A percentile compares a stretch with the other conserved stretches of the same genome.
Conservation (phyloP, 2,329 filamentous ascomycete genomes). For the Aureobasidium namibiae region DNA sequence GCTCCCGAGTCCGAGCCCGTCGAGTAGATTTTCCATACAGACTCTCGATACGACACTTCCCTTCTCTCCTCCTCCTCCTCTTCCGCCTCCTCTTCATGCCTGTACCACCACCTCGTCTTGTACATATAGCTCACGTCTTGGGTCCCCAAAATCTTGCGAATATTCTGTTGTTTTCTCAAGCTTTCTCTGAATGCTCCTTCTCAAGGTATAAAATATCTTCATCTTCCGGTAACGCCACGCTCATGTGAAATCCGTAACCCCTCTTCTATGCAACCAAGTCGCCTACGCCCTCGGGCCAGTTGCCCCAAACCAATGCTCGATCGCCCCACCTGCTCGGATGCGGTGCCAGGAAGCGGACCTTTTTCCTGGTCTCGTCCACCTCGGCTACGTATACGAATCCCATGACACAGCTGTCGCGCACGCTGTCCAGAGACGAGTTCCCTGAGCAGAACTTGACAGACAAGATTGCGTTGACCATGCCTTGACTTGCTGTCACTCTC, state of each 20-base stretch:
- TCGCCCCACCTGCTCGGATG: conserved; percentile 73
- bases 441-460: conserved; percentile 67
- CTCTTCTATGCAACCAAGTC: conserved; percentile 56
- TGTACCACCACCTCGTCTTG: conserved; percentile 13
- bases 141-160: conserved; percentile 9
- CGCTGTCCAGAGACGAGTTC: conserved; percentile 60
- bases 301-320: conserved; percentile 73
- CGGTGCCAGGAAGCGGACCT: conserved; percentile 73
- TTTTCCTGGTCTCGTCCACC: conserved; percentile 75
- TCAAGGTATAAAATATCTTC: not conserved
- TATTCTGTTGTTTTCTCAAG: not conserved
- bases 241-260: not conserved
- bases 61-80: not conserved
- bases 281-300: conserved; percentile 77
- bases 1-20: conserved; percentile 23
- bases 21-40: conserved; percentile 18
- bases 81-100: no score
- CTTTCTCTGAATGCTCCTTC: not conserved
- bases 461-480: conserved; percentile 72
- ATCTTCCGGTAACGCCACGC: conserved; percentile 1
- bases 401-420: conserved; percentile 76
- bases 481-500: conserved; percentile 54
- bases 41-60: not conserved
- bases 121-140: conserved; percentile 13
- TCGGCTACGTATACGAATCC: conserved; percentile 91